Conservation (phyloP, 202 grass and related monocot species). For the Musa balbisiana region DNA sequence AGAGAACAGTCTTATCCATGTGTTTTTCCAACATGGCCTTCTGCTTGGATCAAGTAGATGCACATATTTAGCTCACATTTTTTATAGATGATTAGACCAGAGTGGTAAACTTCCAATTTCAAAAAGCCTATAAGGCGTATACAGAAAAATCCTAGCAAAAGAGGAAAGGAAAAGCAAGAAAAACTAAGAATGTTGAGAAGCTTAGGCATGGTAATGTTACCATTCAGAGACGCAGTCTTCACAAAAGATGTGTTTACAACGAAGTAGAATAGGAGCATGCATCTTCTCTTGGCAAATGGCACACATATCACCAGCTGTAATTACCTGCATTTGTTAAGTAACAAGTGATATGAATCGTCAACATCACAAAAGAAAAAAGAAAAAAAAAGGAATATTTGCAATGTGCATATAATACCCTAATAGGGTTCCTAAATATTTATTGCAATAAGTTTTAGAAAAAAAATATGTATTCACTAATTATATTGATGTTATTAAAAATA, state of each 20-base stretch:
- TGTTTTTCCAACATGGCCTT: no score
- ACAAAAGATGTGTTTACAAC: conserved; percentile 88
- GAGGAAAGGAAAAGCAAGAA: not conserved
- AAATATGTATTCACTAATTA: no score
- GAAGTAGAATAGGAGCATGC: conserved; percentile 68
- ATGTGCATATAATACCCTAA: no score
- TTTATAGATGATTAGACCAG: no score
- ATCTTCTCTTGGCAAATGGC: conserved; percentile 97
- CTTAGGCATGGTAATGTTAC: conserved; percentile 22
- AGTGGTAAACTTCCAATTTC: no score
- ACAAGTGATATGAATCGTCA: not conserved
- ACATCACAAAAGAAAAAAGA: not conserved
- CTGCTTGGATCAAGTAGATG: no score
- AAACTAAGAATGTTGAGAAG: not conserved
- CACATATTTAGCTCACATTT: no score
- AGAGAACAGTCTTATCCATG: no score
- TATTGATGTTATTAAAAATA: no score
- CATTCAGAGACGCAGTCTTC: conserved; percentile 96
- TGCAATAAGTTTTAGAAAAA: no score
- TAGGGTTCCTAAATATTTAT: no score
- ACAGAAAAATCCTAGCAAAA: not conserved
- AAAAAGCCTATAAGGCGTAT: not conserved
- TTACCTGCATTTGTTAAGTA: conserved; percentile 35
- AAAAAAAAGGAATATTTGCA: not conserved
- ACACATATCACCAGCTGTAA: conserved; percentile 70